Evolutionary conservation across 202 grass and related monocot species (phyloP), one percentile per base, ranked within the genome.

Genomic region (Cymbopogon flexuosus): DNA sequence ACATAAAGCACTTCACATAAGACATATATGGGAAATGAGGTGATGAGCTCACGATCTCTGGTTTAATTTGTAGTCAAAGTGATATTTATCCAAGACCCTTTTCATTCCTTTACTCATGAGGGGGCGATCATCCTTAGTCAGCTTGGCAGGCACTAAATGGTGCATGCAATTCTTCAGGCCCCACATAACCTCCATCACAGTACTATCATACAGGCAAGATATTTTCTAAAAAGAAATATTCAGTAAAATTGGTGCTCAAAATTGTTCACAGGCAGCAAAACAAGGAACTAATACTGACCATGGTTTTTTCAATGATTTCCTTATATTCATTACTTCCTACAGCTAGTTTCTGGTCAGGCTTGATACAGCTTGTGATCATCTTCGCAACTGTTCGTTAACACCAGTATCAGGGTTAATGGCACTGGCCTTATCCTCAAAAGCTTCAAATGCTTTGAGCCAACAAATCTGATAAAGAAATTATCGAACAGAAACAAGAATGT

Each of bases 101-200:
- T 10, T 66, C 63, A 66, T 10, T 2, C 63, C 63, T 66, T 66
- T 16, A 19, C 63, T 37, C 33, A 37, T 37, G 2, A 37, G 16
- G 16, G 15, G 8, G 16, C 16, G 63, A 19, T 66, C 33, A 10
- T 37, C 63, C 33, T 37, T 66, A 66, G 1, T 14, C 29, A 64
- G 6, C 62, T 69, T 64, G 8, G 13, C 18, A 10, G 77, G 65
- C 22, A 70, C 8, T n/a, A 42, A 41, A 59, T 13, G 24, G 18
- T 37, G 19, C 78, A 59, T 80, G 36, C 39, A 16, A 33, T 80
- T 41, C 24, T 60, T 80, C 14, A 70, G 51, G 22, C 78, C 65
- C 22, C 78, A 58, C 78, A 70, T 80, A 52, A 80, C 1, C 35
- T 80, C 78, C 78, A 80, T 43, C 5, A 80, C 51, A 70, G 15